A percentile compares a stretch with the other conserved stretches of the same genome.
Evolutionary conservation across 331 rosid species (phyloP).

Genomic region (Saraca asoca): DNA sequence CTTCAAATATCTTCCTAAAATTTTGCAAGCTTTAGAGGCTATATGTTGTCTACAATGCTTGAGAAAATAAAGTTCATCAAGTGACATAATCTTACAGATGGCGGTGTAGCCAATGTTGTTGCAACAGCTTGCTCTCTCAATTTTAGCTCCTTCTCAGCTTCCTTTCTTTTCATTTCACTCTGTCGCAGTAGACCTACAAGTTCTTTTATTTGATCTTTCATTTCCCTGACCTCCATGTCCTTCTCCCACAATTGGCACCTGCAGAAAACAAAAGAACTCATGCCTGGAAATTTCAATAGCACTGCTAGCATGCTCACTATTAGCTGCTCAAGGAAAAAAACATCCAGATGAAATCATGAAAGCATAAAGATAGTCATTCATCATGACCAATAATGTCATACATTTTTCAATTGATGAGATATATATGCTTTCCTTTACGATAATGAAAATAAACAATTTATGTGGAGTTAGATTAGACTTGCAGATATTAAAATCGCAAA

Average conservation of each 20-base stretch:
- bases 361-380: no score
- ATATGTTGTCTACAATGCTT: constrained; percentile 14
- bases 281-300: constrained; percentile 23
- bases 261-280: constrained; percentile 35
- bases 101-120: constrained; percentile 70
- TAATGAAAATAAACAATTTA: no score
- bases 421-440: no score
- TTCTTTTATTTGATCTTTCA: constrained; percentile 98
- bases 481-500: no score
- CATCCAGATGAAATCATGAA: no score
- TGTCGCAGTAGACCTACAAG: constrained; percentile 91
- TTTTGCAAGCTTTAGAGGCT: constrained; percentile 9
- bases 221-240: constrained; percentile 89
- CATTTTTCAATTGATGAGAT: no score
- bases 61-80: constrained; percentile 16
- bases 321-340: no score
- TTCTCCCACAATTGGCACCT: constrained; percentile 98
- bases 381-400: no score
- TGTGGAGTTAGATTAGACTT: no score
- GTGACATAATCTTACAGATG: constrained; percentile 60
- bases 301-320: constrained; percentile 18
- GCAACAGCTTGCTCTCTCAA: constrained; percentile 82
- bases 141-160: constrained; percentile 87
- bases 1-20: neutral
- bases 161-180: constrained; percentile 92